phyloP scores from a whole-genome alignment of 176 grass and related monocot species.

The Rhipidocladum racemiflorum region DNA sequence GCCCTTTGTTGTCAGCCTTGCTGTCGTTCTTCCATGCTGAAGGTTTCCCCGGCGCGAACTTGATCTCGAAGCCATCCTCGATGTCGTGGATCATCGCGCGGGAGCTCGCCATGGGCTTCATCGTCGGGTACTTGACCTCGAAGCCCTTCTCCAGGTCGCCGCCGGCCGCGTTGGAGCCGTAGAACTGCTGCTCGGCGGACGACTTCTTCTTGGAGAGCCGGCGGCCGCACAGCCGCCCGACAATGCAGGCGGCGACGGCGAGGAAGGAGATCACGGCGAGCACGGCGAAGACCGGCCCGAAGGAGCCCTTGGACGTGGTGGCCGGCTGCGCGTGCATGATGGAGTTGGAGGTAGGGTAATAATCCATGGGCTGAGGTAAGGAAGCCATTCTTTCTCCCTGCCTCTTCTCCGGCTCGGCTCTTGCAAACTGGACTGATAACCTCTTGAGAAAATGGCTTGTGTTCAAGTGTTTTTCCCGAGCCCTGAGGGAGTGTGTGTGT shows the following conservation, averaged over 20 bases:
- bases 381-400: conserved; percentile 49
- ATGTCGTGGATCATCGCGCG: conserved; percentile 65
- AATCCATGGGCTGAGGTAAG: conserved; percentile 54
- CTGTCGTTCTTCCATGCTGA: conserved; percentile 51
- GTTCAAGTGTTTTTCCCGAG: conserved; percentile 8
- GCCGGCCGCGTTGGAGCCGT: conserved; percentile 40
- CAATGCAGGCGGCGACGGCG: conserved; percentile 59
- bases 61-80: conserved; percentile 76
- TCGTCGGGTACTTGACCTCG: conserved; percentile 52
- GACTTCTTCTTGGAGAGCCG: conserved; percentile 41
- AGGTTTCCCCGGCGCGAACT: conserved; percentile 67
- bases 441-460: conserved; percentile 12
- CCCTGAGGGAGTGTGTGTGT: conserved; percentile 29
- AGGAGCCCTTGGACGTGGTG: conserved; percentile 55
- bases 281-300: conserved; percentile 63
- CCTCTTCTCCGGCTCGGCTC: conserved; percentile 1
- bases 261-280: conserved; percentile 70
- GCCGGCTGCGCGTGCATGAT: conserved; percentile 33
- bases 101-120: conserved; percentile 64
- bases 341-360: conserved; percentile 49
- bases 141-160: conserved; percentile 72
- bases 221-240: conserved; percentile 61
- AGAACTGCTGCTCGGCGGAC: conserved; percentile 29
- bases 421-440: neutral
- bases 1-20: conserved; percentile 37